These are phyloP conservation scores for Nemophila menziesii DNA, from an alignment of 257 asterid genomes.

Conservation along the genomic window DNA sequence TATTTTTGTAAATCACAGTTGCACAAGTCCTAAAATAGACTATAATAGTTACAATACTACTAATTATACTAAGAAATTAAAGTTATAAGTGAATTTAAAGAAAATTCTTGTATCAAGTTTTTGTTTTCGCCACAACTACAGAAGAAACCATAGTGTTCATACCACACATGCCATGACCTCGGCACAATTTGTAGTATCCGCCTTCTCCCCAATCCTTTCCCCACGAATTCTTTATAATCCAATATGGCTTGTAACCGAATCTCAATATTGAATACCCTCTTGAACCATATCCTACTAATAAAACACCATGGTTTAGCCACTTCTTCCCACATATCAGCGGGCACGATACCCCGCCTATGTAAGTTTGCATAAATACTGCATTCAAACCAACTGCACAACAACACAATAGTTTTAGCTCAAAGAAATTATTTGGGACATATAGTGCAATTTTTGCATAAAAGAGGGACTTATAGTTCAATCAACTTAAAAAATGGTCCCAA, in stretches of 20 bases:
- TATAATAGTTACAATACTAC: too few relatives aligned
- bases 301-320: constrained; percentile 57
- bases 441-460: too few relatives aligned
- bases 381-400: constrained; percentile 52
- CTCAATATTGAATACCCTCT: constrained; percentile 63
- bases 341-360: constrained; percentile 76
- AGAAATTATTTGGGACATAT: too few relatives aligned
- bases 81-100: too few relatives aligned
- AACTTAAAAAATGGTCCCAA: too few relatives aligned
- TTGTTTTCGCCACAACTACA: too few relatives aligned
- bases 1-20: too few relatives aligned
- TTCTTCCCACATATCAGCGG: constrained; percentile 62
- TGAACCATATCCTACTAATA: constrained; percentile 69
- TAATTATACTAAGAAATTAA: too few relatives aligned
- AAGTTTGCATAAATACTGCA: constrained; percentile 82
- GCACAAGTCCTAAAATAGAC: too few relatives aligned
- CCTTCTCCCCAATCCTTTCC: constrained; percentile 72
- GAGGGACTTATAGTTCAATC: too few relatives aligned
- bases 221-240: constrained; percentile 91
- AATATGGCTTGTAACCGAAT: constrained; percentile 54
- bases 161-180: constrained; percentile 78
- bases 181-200: constrained; percentile 54
- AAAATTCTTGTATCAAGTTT: too few relatives aligned
- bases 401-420: background rate
- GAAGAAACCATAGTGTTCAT: constrained; percentile 75